These are phyloP conservation scores for Penicilliopsis zonata DNA, from an alignment of 495 filamentous ascomycete species.

Conservation along the genomic window DNA sequence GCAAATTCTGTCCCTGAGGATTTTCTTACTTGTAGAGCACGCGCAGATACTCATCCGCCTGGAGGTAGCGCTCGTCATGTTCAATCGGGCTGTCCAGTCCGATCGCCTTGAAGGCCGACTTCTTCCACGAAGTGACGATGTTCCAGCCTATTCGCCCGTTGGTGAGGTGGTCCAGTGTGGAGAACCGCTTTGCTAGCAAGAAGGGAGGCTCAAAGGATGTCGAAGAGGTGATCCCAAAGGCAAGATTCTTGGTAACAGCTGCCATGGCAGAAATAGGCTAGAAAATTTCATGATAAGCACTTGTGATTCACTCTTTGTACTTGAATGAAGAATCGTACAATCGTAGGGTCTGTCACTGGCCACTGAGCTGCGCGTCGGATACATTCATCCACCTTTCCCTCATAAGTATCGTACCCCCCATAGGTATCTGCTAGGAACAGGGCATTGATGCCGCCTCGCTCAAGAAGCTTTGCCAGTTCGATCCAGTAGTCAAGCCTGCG, in stretches of 20 bases:
- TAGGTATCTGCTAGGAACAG: slow-evolving; percentile 52
- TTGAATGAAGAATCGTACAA: slow-evolving; percentile 26
- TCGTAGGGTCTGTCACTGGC: slow-evolving; percentile 43
- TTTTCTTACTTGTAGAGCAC: slow-evolving; percentile 39
- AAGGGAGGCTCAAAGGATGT: slow-evolving; percentile 50
- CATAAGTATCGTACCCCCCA: slow-evolving; percentile 42
- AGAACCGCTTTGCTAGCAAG: slow-evolving; percentile 45
- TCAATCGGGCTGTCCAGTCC: slow-evolving; percentile 43
- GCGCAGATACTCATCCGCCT: slow-evolving; percentile 49
- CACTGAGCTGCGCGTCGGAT: slow-evolving; percentile 42
- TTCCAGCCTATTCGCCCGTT: slow-evolving; percentile 52
- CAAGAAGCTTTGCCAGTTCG: slow-evolving; percentile 46
- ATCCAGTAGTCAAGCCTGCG: slow-evolving; percentile 46
- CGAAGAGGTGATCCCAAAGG: slow-evolving; percentile 35
- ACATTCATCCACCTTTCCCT: slow-evolving; percentile 40
- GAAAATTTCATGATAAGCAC: background rate
- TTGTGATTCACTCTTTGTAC: too few species aligned
- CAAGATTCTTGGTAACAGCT: slow-evolving; percentile 33
- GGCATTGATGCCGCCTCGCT: slow-evolving; percentile 45
- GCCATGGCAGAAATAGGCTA: slow-evolving; percentile 38
- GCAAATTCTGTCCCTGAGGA: too few species aligned
- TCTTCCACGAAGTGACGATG: slow-evolving; percentile 51
- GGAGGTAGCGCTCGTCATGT: slow-evolving; percentile 49
- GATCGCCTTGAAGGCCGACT: slow-evolving; percentile 45
- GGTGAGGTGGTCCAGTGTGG: slow-evolving; percentile 52